These are phyloP conservation scores for Beauveria rudraprayagi DNA, from an alignment of 2,329 filamentous ascomycete genomes.

Conservation along the genomic window DNA sequence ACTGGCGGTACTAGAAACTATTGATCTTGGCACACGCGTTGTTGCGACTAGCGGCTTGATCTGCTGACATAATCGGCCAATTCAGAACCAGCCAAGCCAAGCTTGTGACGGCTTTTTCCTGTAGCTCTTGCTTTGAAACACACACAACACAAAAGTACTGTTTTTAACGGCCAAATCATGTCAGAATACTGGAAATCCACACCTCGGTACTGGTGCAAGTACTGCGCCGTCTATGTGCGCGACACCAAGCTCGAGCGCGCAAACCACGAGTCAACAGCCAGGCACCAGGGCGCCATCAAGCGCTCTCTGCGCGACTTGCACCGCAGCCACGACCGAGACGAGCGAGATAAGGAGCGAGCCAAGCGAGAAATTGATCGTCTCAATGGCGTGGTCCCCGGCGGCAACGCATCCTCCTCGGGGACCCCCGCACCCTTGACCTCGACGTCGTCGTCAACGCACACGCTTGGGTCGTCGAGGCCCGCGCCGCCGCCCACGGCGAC, in stretches of 20 bases:
- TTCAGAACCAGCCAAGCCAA: not conserved
- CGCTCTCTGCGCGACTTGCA: constrained; percentile 86
- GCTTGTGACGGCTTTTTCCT: not conserved
- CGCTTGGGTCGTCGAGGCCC: not conserved
- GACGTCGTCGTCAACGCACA: not conserved
- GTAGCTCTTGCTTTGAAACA: not conserved
- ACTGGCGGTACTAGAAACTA: no score
- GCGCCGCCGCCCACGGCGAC: constrained; percentile 25
- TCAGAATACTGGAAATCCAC: constrained; percentile 99
- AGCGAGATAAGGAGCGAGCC: constrained; percentile 73
- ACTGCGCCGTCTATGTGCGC: constrained; percentile 82
- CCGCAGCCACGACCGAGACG: constrained; percentile 70
- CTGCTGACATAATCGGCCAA: constrained; percentile 1
- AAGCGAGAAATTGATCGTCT: constrained; percentile 79
- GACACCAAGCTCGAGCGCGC: constrained; percentile 85
- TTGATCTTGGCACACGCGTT: no score
- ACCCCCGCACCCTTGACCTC: constrained; percentile 12
- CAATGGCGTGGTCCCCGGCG: constrained; percentile 61
- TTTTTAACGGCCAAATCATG: constrained; percentile 44
- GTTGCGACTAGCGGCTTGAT: not conserved
- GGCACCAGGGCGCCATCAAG: constrained; percentile 79
- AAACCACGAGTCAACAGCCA: constrained; percentile 81
- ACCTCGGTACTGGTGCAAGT: constrained; percentile 97
- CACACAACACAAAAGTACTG: not conserved
- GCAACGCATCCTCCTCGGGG: constrained; percentile 23